Percentiles rank a stretch among this genome's conserved stretches.
These are phyloP conservation scores for Agapanthus africanus DNA, from an alignment of 106 monocot species.

Conservation along the genomic window DNA sequence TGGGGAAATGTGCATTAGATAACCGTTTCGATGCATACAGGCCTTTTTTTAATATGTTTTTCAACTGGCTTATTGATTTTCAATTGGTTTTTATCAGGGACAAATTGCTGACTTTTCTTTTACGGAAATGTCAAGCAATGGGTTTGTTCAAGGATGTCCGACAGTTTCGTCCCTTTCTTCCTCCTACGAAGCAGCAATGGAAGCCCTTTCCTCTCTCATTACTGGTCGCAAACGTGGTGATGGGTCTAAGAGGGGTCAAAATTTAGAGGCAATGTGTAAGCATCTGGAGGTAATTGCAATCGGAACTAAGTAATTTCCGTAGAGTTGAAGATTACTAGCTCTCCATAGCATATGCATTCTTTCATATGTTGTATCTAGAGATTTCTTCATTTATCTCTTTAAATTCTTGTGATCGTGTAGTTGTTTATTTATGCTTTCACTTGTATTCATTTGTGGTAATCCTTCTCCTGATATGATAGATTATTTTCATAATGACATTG, in stretches of 20 bases:
- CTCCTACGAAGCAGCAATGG: conserved; percentile 62
- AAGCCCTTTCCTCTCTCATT: conserved; percentile 71
- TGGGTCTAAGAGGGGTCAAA: conserved; percentile 27
- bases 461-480: no score
- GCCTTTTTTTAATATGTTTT: no score
- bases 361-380: neutral
- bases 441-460: no score
- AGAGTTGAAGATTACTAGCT: neutral
- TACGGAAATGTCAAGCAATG: conserved; percentile 23
- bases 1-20: no score
- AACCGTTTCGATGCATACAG: no score
- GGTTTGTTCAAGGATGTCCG: conserved; percentile 1
- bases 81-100: no score
- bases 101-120: no score
- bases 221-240: conserved; percentile 33
- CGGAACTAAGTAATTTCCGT: neutral
- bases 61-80: no score
- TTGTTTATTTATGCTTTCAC: neutral
- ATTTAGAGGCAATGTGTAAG: conserved; percentile 39
- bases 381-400: no score
- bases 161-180: conserved; percentile 16
- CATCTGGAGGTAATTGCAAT: conserved; percentile 45
- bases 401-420: neutral
- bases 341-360: no score
- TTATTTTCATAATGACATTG: no score